Conservation (phyloP, 352 stramenopile genomes). For the Pythium coloratum region DNA sequence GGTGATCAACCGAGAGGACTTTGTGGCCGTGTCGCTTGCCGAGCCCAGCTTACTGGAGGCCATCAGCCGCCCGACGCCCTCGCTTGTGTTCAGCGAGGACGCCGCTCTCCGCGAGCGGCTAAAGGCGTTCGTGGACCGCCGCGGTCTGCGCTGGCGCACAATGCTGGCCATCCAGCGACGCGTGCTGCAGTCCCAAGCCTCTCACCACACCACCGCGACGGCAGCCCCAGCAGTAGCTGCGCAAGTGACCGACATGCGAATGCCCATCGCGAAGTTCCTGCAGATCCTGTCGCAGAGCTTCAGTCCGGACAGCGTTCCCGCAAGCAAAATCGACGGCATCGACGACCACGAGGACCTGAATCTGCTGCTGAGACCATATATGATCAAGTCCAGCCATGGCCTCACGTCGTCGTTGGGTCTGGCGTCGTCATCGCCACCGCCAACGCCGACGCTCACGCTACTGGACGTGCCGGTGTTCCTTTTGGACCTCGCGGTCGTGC, state of each 20-base stretch:
- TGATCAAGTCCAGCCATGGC: constrained; percentile 11
- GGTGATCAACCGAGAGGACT: constrained; percentile 44
- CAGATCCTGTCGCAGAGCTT: constrained; percentile 2
- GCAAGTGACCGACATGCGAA: not conserved
- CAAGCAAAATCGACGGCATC: not conserved
- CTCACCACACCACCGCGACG: no score
- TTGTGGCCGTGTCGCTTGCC: constrained; percentile 34
- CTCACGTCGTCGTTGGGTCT: not conserved
- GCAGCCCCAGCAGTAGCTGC: no score
- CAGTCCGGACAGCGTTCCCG: not conserved
- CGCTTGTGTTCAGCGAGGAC: constrained; percentile 29
- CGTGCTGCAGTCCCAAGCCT: constrained; percentile 9
- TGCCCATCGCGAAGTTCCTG: constrained; percentile 8
- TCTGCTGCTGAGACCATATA: constrained; percentile 32
- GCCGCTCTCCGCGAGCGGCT: constrained; percentile 32
- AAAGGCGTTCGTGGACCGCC: constrained; percentile 28
- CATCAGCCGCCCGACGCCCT: constrained; percentile 36
- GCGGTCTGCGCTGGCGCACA: constrained; percentile 29
- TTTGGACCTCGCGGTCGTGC: constrained; percentile 34
- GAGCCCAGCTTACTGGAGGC: constrained; percentile 43
- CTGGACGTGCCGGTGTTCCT: constrained; percentile 27
- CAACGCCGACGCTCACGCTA: not conserved
- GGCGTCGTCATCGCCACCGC: not conserved
- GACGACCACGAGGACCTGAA: constrained; percentile 29
- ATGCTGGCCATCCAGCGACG: constrained; percentile 31